A percentile compares a stretch with the other conserved stretches of the same genome.
These are phyloP conservation scores for Kodamaea plutei DNA, from an alignment of 1,139 yeast species.

Conservation along the genomic window DNA sequence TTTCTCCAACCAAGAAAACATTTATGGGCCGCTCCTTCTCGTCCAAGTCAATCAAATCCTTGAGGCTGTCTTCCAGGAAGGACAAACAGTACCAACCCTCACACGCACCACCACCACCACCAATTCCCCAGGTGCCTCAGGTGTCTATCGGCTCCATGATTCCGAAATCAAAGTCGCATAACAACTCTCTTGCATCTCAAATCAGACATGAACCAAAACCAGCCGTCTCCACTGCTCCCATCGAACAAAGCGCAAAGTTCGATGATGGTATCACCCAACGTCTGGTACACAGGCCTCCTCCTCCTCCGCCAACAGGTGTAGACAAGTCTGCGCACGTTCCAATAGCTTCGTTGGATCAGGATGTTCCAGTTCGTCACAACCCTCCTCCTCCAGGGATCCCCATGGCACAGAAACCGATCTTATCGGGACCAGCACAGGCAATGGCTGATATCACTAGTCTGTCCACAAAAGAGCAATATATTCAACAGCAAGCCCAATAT, in stretches of 20 bases:
- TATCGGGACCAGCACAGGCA: conserved; percentile 15
- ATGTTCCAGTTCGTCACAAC: neutral
- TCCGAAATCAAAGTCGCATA: conserved; percentile 46
- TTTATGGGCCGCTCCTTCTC: conserved; percentile 38
- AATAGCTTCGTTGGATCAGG: neutral
- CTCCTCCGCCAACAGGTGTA: conserved; percentile 16
- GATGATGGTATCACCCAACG: conserved; percentile 19
- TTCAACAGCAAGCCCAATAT: conserved; percentile 11
- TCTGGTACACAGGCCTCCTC: conserved; percentile 33
- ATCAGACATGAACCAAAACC: conserved; percentile 16
- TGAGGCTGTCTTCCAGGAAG: conserved; percentile 23
- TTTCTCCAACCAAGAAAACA: conserved; percentile 15
- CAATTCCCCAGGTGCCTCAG: conserved; percentile 8
- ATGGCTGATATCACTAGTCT: conserved; percentile 12
- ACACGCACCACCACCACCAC: conserved; percentile 16
- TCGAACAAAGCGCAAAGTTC: conserved; percentile 30
- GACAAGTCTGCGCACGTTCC: neutral
- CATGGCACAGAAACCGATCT: neutral
- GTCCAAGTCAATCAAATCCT: conserved; percentile 35
- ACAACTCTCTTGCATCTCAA: conserved; percentile 31
- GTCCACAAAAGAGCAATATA: conserved; percentile 13
- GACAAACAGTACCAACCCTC: conserved; percentile 9
- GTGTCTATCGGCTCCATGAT: conserved; percentile 18
- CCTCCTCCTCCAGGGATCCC: neutral
- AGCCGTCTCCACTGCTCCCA: conserved; percentile 42